A percentile compares a stretch with the other conserved stretches of the same genome.
Conservation (phyloP, 768 basidiomycete species). For the Piloderma croceum region DNA sequence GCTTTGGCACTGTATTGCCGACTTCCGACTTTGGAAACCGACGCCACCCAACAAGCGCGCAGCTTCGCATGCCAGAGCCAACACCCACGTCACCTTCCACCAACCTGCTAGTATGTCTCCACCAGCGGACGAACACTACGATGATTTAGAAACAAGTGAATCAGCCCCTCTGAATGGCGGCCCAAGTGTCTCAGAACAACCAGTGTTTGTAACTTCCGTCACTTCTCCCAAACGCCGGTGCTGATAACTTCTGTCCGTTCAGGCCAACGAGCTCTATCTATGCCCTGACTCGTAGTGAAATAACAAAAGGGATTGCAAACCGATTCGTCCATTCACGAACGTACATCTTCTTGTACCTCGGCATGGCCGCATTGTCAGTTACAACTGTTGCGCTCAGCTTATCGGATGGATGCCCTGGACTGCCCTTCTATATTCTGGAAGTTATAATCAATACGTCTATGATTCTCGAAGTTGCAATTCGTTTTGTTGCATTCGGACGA, state of each 20-base stretch:
- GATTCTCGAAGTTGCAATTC: slow-evolving; percentile 90
- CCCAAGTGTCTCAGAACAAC: slow-evolving; percentile 15
- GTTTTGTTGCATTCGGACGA: slow-evolving; percentile 88
- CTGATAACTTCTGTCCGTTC: no score
- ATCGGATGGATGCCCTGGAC: slow-evolving; percentile 76
- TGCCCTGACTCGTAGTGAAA: slow-evolving; percentile 76
- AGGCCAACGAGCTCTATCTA: slow-evolving; percentile 81
- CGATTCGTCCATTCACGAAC: slow-evolving; percentile 83
- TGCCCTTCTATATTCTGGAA: slow-evolving; percentile 87
- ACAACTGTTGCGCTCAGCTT: slow-evolving; percentile 83
- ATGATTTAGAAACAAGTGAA: slow-evolving; percentile 33
- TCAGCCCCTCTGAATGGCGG: slow-evolving; percentile 31
- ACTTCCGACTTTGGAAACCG: no score
- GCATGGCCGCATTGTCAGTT: slow-evolving; percentile 81
- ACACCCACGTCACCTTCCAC: no score
- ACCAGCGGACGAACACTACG: slow-evolving; percentile 16
- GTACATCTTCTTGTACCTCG: slow-evolving; percentile 85
- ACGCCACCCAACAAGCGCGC: no score
- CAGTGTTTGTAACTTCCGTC: slow-evolving; percentile 20
- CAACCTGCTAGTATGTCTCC: no score
- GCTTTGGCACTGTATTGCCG: no score
- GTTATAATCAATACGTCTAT: slow-evolving; percentile 84
- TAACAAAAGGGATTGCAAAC: slow-evolving; percentile 80
- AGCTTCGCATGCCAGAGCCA: no score
- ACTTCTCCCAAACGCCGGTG: slow-evolving; percentile 12